Evolutionary conservation across 345 rosid genomes (phyloP).

Genomic region (Populus simonii): DNA sequence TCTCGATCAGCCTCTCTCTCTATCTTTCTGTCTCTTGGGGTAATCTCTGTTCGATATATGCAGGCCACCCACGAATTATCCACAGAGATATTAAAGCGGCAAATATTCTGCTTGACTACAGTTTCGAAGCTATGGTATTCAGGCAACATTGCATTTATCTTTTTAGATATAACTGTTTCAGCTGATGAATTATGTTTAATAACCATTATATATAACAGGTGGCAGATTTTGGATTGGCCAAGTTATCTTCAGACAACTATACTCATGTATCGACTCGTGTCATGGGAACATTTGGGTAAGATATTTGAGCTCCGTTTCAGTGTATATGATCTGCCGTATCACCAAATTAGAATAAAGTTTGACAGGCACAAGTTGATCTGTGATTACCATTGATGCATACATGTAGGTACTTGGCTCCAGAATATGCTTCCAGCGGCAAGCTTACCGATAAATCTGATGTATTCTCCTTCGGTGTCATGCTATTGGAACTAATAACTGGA

Average conservation of each 20-base stretch:
- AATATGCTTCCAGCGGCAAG: slow-evolving; percentile 89
- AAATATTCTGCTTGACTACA: slow-evolving; percentile 76
- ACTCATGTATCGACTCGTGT: slow-evolving; percentile 92
- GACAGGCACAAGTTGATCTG: background rate
- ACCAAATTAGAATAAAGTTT: background rate
- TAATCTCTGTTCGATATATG: background rate
- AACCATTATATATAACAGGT: slow-evolving; percentile 40
- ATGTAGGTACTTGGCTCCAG: slow-evolving; percentile 85
- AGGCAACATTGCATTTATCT: background rate
- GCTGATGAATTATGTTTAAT: background rate
- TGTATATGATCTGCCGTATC: background rate
- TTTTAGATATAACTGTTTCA: background rate
- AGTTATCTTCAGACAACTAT: slow-evolving; percentile 55
- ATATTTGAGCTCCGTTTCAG: background rate
- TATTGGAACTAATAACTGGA: slow-evolving; percentile 79
- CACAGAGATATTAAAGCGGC: slow-evolving; percentile 89
- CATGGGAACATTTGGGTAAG: slow-evolving; percentile 95
- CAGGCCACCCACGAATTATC: slow-evolving; percentile 89
- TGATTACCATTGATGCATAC: background rate
- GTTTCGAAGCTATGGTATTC: slow-evolving; percentile 70
- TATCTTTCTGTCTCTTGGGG: background rate
- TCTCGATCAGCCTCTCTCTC: background rate
- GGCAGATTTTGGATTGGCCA: slow-evolving; percentile 95
- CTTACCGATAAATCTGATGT: slow-evolving; percentile 89
- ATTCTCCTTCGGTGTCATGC: slow-evolving; percentile 83